Conservation (phyloP, 2,329 filamentous ascomycete genomes). For the Calonectria pauciramosa region DNA sequence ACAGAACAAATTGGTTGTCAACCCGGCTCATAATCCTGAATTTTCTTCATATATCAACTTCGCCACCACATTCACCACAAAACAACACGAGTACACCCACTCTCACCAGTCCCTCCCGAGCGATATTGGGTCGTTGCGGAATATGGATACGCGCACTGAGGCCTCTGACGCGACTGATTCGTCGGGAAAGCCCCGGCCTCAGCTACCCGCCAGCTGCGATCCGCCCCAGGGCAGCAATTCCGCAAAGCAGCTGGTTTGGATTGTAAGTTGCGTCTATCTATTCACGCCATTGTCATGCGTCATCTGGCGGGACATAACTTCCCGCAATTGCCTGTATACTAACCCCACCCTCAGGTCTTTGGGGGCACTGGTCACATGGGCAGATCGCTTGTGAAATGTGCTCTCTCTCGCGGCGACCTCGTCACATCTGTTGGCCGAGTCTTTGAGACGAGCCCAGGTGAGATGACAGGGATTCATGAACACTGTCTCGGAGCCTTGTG, state of each 20-base stretch:
- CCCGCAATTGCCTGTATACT: constrained; percentile 7
- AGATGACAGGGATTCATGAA: constrained; percentile 79
- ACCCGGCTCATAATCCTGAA: neutral
- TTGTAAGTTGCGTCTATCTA: constrained; percentile 65
- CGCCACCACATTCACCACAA: constrained; percentile 4
- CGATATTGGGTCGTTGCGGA: neutral
- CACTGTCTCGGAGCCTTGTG: constrained; percentile 87
- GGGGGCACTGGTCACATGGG: constrained; percentile 98
- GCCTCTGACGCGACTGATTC: constrained; percentile 43
- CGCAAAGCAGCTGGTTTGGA: constrained; percentile 85
- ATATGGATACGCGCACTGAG: constrained; percentile 46
- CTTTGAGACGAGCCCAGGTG: constrained; percentile 79
- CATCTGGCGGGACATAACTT: neutral
- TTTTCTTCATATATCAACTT: neutral
- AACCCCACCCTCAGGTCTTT: constrained; percentile 75
- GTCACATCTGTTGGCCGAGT: constrained; percentile 90
- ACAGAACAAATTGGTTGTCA: neutral
- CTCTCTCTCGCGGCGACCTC: constrained; percentile 83
- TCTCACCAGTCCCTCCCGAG: neutral
- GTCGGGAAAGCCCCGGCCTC: constrained; percentile 53
- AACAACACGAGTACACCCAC: constrained; percentile 8
- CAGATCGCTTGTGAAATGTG: constrained; percentile 86
- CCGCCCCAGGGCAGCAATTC: constrained; percentile 81
- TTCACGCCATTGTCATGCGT: constrained; percentile 1
- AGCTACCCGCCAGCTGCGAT: constrained; percentile 87